Conservation (phyloP, 495 filamentous ascomycete species). For the Penicillium argentinense region DNA sequence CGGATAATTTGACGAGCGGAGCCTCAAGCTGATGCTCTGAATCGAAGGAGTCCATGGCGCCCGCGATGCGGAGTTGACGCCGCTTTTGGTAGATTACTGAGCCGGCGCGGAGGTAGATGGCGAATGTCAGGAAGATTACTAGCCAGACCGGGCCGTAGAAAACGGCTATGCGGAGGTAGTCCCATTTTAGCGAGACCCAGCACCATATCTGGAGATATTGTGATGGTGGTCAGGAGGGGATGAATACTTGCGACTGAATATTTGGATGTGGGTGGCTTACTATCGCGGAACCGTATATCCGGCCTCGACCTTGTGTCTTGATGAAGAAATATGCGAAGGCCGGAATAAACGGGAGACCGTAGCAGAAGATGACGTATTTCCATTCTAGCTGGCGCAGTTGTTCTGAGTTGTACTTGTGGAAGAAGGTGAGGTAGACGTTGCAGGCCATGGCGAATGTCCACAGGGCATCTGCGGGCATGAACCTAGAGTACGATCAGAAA, state of each 20-base stretch:
- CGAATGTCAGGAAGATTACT: constrained; percentile 64
- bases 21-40: constrained; percentile 26
- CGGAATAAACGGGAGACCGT: constrained; percentile 73
- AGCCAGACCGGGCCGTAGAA: constrained; percentile 91
- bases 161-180: constrained; percentile 69
- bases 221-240: background rate
- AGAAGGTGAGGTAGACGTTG: constrained; percentile 87
- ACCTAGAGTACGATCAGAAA: constrained; percentile 48
- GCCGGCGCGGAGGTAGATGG: constrained; percentile 74
- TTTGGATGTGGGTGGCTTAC: constrained; percentile 43
- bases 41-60: constrained; percentile 38
- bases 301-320: constrained; percentile 42
- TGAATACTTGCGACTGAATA: too few species aligned
- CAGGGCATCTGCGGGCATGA: constrained; percentile 71
- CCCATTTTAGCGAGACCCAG: constrained; percentile 70
- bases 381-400: constrained; percentile 69
- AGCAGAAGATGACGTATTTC: constrained; percentile 70
- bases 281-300: constrained; percentile 74
- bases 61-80: constrained; percentile 43
- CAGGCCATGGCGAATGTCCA: constrained; percentile 86
- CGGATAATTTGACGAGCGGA: constrained; percentile 59
- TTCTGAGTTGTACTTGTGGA: constrained; percentile 67
- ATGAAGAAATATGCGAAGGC: constrained; percentile 69
- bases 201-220: constrained; percentile 65
- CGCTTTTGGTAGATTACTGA: constrained; percentile 63